phyloP scores from a whole-genome alignment of 1,284 basidiomycete species.

The Malassezia sp. region DNA sequence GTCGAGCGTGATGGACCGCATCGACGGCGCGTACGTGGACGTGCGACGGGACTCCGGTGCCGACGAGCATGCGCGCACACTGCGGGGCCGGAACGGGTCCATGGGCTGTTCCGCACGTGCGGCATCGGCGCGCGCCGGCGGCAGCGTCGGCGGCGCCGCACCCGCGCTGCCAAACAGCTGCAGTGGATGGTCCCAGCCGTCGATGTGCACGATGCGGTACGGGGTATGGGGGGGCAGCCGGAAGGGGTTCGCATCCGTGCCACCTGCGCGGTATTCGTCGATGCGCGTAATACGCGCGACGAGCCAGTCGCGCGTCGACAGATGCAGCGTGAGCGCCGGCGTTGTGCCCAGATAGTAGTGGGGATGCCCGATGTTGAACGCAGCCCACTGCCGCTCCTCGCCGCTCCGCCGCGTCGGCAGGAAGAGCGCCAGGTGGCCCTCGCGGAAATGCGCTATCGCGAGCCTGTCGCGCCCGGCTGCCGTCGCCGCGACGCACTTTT shows the following conservation, averaged over 20 bases:
- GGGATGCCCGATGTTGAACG: constrained; percentile 62
- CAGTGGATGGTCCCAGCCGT: constrained; percentile 58
- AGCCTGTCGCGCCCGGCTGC: background rate
- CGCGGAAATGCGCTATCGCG: constrained; percentile 22
- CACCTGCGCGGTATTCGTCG: constrained; percentile 58
- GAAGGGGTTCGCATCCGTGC: constrained; percentile 41
- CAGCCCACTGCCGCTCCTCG: constrained; percentile 30
- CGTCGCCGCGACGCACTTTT: background rate
- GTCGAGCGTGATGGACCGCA: no score
- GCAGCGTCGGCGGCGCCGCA: no score
- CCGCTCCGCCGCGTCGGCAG: constrained; percentile 78
- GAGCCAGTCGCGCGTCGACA: constrained; percentile 63
- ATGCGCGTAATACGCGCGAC: constrained; percentile 82
- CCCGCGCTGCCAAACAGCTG: no score
- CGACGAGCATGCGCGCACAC: no score
- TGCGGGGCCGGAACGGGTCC: no score
- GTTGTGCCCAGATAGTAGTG: constrained; percentile 89
- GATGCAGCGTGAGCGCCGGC: constrained; percentile 59
- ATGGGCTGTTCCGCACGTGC: no score
- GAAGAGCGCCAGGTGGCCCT: constrained; percentile 74
- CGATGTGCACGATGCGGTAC: constrained; percentile 84
- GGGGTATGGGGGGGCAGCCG: constrained; percentile 76
- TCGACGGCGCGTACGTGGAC: no score
- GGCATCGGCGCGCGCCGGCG: no score
- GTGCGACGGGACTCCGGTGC: no score